Base-by-base conservation (phyloP, 768 basidiomycete genomes). In the Neoboletus magnificus region DNA sequence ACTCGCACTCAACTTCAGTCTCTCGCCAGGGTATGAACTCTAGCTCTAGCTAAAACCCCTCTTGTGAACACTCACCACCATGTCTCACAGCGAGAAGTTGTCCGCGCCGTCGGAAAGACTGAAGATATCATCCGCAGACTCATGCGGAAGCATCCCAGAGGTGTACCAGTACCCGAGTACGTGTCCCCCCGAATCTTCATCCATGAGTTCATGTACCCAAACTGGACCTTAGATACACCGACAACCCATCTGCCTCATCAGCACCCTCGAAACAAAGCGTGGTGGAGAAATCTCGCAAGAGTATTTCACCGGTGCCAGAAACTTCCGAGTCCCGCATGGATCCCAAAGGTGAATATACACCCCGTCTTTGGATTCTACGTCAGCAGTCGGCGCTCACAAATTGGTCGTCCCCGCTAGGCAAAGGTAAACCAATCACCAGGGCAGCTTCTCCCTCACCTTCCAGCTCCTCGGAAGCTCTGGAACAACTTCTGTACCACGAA, bases 101-200 rank as follows among this genome's bases (percentile, higher is more conserved):
- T 71, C 20, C 60, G 60, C n/a, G 69, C 67, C 0, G 53, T 65
- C 18, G 67, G 59, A 3, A 69, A 67, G 57, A 69, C 61, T 1
- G 71, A 64, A 53, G 62, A 62, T 4, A 72, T 69, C 23, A 66
- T 71, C 40, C 55, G 56, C 36, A 54, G 62, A 50, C 59, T 70
- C 41, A 27, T 66, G 10, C 56, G 33, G 35, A 72, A 67, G 25
- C 58, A 66, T 43, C 71, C 70, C n/a, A 37, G 33, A 25, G 69
- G 71, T 0, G 63, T 69, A 0, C 71, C 69, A 3, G n/a, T 51
- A 29, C 12, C 39, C 13, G 51, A 48, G 63, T 60, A 29, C 27
- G 62, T 56, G 9, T 33, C 13, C 18, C 12, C n/a, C 37, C 10
- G 10, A 13, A 10, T 32, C 25, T 33, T 37, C 27, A 15, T 15